Conservation (phyloP, 768 basidiomycete genomes). For the Holtermanniella nyarrowii region DNA sequence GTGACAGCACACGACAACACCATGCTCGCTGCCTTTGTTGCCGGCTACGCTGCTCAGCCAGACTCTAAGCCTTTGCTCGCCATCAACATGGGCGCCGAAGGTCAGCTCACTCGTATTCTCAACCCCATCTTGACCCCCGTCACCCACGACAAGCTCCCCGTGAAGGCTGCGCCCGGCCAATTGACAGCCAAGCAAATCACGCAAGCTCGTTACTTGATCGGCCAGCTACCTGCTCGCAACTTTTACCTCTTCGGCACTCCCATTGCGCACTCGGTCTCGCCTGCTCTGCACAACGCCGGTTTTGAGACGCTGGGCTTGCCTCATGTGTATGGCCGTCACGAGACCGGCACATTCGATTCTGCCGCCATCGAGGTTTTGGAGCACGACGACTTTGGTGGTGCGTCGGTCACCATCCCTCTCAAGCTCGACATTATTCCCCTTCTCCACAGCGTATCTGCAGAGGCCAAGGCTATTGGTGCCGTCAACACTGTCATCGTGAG, state of each 20-base stretch:
- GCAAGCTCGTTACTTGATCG: conserved; percentile 65
- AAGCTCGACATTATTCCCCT: conserved; percentile 81
- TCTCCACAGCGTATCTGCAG: conserved; percentile 66
- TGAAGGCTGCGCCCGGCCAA: conserved; percentile 85
- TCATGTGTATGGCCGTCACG: conserved; percentile 66
- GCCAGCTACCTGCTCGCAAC: conserved; percentile 58
- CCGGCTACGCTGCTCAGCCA: conserved; percentile 44
- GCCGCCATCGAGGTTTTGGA: conserved; percentile 56
- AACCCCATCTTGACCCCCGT: conserved; percentile 80
- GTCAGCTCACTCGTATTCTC: conserved; percentile 81
- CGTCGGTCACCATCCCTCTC: conserved; percentile 91
- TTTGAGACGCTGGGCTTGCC: conserved; percentile 74
- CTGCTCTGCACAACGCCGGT: conserved; percentile 82
- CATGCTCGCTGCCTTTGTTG: conserved; percentile 60
- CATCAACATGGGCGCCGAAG: conserved; percentile 78
- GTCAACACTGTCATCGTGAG: conserved; percentile 75
- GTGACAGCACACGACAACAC: conserved; percentile 66
- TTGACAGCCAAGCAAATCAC: conserved; percentile 81
- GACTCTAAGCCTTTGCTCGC: conserved; percentile 75
- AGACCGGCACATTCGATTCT: conserved; percentile 58
- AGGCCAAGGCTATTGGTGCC: conserved; percentile 79
- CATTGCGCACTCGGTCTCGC: conserved; percentile 80
- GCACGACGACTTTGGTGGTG: conserved; percentile 75
- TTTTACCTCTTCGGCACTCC: conserved; percentile 87
- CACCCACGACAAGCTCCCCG: conserved; percentile 76